Evolutionary conservation across 345 rosid species (phyloP).

Genomic region (Zanthoxylum bungeanum): DNA sequence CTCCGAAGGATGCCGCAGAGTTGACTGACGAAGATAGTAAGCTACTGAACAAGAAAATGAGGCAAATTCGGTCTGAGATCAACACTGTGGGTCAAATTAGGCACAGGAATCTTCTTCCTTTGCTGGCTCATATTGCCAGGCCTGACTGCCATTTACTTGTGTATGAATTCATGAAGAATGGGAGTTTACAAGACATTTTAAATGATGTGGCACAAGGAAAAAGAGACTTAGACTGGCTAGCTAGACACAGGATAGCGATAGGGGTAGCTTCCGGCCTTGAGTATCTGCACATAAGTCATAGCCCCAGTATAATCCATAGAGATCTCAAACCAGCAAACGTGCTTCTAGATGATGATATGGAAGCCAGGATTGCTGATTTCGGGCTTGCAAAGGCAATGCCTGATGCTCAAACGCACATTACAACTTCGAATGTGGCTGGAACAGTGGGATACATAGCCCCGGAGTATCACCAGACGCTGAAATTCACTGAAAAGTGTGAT

Average conservation of each 20-base stretch:
- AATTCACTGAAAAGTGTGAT: slow-evolving; percentile 88
- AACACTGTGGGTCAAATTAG: slow-evolving; percentile 72
- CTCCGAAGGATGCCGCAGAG: slow-evolving; percentile 64
- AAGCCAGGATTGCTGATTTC: slow-evolving; percentile 84
- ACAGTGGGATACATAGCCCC: slow-evolving; percentile 92
- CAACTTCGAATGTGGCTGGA: slow-evolving; percentile 67
- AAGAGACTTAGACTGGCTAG: slow-evolving; percentile 59
- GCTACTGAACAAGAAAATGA: slow-evolving; percentile 65
- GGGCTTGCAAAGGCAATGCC: slow-evolving; percentile 84
- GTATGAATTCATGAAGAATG: too few relatives aligned
- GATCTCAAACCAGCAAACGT: slow-evolving; percentile 92
- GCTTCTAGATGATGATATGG: slow-evolving; percentile 88
- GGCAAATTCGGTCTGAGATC: slow-evolving; percentile 79
- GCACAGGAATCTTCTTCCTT: too few relatives aligned
- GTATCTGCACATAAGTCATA: slow-evolving; percentile 74
- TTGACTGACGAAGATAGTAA: slow-evolving; percentile 66
- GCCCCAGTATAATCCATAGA: slow-evolving; percentile 70
- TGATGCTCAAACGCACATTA: slow-evolving; percentile 63
- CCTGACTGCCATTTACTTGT: too few relatives aligned
- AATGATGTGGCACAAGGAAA: slow-evolving; percentile 40
- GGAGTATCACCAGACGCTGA: slow-evolving; percentile 78
- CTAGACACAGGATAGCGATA: slow-evolving; percentile 63
- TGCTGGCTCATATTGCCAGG: too few relatives aligned
- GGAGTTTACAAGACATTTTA: too few relatives aligned
- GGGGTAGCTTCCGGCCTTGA: slow-evolving; percentile 88